Evolutionary conservation across 768 basidiomycete genomes (phyloP).

Genomic region (Podaxis pistillaris): DNA sequence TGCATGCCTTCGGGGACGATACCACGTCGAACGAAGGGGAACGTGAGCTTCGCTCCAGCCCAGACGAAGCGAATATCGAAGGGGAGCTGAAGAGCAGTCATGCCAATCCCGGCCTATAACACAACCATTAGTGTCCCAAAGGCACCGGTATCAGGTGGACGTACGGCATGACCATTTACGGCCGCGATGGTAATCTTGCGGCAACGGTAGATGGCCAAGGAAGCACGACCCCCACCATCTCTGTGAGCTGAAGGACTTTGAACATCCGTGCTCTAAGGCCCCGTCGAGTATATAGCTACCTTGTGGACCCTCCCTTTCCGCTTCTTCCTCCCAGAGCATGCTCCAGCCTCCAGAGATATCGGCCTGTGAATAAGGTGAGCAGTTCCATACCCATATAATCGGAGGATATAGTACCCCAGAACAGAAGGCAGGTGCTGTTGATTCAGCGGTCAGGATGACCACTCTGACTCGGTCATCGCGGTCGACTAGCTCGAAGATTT

Average conservation of each 20-base stretch:
- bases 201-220: conserved; percentile 48
- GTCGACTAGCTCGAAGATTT: conserved; percentile 45
- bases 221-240: conserved; percentile 45
- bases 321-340: conserved; percentile 34
- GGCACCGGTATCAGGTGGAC: conserved; percentile 6
- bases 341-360: conserved; percentile 51
- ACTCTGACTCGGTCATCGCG: conserved; percentile 52
- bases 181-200: conserved; percentile 55
- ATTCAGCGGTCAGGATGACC: conserved; percentile 51
- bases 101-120: conserved; percentile 44
- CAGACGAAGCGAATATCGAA: conserved; percentile 53
- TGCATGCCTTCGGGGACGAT: conserved; percentile 49
- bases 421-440: conserved; percentile 50
- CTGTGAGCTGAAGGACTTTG: conserved; percentile 37
- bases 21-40: conserved; percentile 51
- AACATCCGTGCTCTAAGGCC: not conserved
- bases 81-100: conserved; percentile 48
- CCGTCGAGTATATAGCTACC: conserved; percentile 26
- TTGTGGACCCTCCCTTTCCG: conserved; percentile 46
- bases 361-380: conserved; percentile 31
- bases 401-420: conserved; percentile 41
- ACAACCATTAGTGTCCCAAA: not conserved
- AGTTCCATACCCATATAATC: not conserved
- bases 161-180: conserved; percentile 49
- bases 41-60: conserved; percentile 46